Evolutionary conservation across 139 green algal genomes (phyloP).

Genomic region (Volvox reticuliferus): DNA sequence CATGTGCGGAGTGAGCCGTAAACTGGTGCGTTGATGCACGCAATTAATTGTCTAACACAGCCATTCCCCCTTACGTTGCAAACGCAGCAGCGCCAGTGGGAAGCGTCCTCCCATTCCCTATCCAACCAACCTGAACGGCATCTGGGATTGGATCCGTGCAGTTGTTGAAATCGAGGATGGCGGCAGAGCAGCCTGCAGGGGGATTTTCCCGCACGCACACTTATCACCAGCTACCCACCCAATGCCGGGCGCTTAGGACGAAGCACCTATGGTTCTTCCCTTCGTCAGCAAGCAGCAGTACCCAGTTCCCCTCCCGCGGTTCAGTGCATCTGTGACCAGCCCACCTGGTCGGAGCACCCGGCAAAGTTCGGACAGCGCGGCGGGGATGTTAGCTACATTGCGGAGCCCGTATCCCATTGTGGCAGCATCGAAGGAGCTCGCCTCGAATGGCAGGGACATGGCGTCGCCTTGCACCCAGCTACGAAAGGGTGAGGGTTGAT

Average conservation of each 20-base stretch:
- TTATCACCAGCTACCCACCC: too few relatives aligned
- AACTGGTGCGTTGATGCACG: too few relatives aligned
- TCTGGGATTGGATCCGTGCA: conserved; percentile 71
- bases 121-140: conserved; percentile 61
- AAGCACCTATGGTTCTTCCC: too few relatives aligned
- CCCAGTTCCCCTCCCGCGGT: too few relatives aligned
- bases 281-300: too few relatives aligned
- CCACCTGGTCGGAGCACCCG: conserved; percentile 87
- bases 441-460: conserved; percentile 87
- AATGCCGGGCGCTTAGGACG: too few relatives aligned
- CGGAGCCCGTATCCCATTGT: conserved; percentile 98
- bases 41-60: too few relatives aligned
- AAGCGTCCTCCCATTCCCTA: neutral
- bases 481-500: neutral
- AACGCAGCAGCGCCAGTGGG: too few relatives aligned
- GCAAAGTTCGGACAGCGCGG: conserved; percentile 83
- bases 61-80: too few relatives aligned
- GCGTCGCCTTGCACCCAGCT: conserved; percentile 96
- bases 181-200: conserved; percentile 66
- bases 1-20: too few relatives aligned
- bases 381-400: conserved; percentile 79
- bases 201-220: neutral
- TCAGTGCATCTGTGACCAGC: neutral
- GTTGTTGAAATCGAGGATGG: conserved; percentile 99
- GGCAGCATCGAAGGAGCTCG: conserved; percentile 87